These are phyloP conservation scores for Acarospora socialis DNA, from an alignment of 2,329 filamentous ascomycete species.

Conservation along the genomic window DNA sequence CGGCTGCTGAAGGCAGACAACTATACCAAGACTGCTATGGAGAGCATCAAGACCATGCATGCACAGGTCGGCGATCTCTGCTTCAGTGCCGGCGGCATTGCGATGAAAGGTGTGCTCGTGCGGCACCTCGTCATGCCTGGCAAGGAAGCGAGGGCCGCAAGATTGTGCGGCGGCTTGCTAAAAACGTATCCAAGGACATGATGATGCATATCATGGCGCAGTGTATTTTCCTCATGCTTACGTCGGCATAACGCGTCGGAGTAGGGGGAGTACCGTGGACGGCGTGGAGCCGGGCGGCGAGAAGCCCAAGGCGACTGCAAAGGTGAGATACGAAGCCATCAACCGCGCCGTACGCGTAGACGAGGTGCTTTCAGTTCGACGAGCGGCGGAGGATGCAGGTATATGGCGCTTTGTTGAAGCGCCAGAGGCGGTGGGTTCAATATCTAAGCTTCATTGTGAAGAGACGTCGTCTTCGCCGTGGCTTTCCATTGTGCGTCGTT, in stretches of 20 bases:
- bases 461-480: too few species aligned
- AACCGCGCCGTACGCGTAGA: conserved; percentile 53
- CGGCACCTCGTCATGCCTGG: conserved; percentile 78
- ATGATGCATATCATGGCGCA: conserved; percentile 87
- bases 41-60: conserved; percentile 70
- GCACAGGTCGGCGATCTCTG: conserved; percentile 67
- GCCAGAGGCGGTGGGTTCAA: conserved; percentile 42
- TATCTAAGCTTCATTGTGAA: too few species aligned
- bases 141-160: conserved; percentile 54
- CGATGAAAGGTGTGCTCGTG: conserved; percentile 61
- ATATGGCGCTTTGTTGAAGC: conserved; percentile 67
- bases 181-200: conserved; percentile 56
- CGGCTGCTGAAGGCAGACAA: conserved; percentile 65
- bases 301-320: not conserved
- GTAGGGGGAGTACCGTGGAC: conserved; percentile 26
- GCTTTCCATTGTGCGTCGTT: too few species aligned
- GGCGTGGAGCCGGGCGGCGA: too few species aligned
- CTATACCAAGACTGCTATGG: conserved; percentile 56
- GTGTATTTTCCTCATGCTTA: conserved; percentile 67
- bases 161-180: conserved; percentile 67
- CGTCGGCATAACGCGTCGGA: conserved; percentile 44
- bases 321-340: conserved; percentile 57
- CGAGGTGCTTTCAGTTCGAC: conserved; percentile 52
- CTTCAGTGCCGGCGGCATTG: conserved; percentile 68
- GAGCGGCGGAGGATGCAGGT: conserved; percentile 55